phyloP scores from a whole-genome alignment of 768 basidiomycete genomes.

The Pilatotrama ljubarskyi region DNA sequence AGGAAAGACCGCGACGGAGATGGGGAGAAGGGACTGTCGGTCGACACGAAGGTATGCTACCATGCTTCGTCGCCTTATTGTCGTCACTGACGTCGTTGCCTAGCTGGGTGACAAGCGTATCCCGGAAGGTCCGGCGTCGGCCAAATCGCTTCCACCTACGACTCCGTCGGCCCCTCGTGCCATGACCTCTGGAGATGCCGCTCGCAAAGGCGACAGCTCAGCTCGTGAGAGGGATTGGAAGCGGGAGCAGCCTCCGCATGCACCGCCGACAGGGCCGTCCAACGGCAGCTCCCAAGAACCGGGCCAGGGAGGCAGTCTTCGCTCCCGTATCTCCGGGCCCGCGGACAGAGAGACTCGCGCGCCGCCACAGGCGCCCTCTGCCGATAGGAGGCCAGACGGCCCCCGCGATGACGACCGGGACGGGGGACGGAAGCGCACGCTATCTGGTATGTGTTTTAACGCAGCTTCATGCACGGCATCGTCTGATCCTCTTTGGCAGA shows the following conservation, averaged over 20 bases:
- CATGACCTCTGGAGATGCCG: conserved; percentile 54
- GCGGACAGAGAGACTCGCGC: conserved; percentile 52
- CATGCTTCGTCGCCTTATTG: neutral
- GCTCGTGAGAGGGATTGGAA: conserved; percentile 52
- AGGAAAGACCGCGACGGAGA: conserved; percentile 65
- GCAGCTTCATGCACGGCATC: neutral
- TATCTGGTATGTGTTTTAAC: conserved; percentile 55
- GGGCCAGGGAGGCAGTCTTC: conserved; percentile 38
- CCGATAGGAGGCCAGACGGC: conserved; percentile 31
- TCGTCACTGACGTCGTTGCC: neutral
- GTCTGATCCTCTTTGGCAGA: conserved; percentile 38
- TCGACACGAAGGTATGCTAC: conserved; percentile 59
- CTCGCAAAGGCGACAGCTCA: conserved; percentile 42
- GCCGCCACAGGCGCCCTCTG: conserved; percentile 41
- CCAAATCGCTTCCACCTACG: conserved; percentile 52
- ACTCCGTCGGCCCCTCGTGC: conserved; percentile 73
- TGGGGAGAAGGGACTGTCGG: conserved; percentile 47
- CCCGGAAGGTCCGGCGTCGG: conserved; percentile 48
- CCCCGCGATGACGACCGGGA: conserved; percentile 62
- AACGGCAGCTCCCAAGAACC: conserved; percentile 11
- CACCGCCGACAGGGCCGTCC: conserved; percentile 22
- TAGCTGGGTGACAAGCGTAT: conserved; percentile 56
- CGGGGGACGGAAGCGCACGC: conserved; percentile 59
- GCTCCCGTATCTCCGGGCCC: conserved; percentile 51
- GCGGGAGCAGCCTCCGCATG: conserved; percentile 19